Base-by-base conservation (phyloP, 148 eudicot genomes). In the Rhododendron williamsianum region DNA sequence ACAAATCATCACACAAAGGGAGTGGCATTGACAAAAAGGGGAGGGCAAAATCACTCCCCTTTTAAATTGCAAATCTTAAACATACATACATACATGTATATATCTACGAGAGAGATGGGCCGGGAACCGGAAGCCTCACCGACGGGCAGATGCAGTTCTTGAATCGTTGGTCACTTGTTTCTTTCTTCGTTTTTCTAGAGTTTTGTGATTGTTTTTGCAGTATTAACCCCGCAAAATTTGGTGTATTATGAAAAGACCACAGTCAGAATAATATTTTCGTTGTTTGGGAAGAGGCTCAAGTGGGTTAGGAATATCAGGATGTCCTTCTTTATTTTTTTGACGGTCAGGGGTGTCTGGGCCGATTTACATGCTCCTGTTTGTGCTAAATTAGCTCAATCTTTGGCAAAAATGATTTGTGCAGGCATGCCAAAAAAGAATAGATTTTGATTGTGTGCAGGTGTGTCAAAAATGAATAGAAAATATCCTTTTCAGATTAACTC, bases 111-210 rank as follows among this genome's bases (percentile, higher is more conserved):
- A 43, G 27, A 45, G 54, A 23, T 16, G 13, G 15, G 46, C 67
- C 67, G 69, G 65, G 2, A 63, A 69, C 85, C 43, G 4, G 18
- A 83, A 15, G 56, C 85, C 78, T 46, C 45, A n/a, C 41, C 25
- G 60, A 45, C 58, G 54, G 36, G 76, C 41, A 83, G 76, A 83
- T 71, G 60, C 78, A 16, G 27, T 18, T 83, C 78, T 38, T 38
- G 30, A 2, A 18, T 10, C 33, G 46, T 79, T 4, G 45, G 69
- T 60, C 69, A 21, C n/a, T 60, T 21, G 27, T 23, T 60, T 60
- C 69, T 60, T 49, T 13, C 35, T 33, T 33, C 35, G 36, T 43
- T 43, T 45, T 46, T 46, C 81, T 45, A 2, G 81, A 52, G 43
- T 80, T 80, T 52, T 30, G 2, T 79, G 51, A 51, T 30, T 27